Evolutionary conservation across 2,329 filamentous ascomycete genomes (phyloP).

Genomic region (Myriosclerotinia scirpicola): DNA sequence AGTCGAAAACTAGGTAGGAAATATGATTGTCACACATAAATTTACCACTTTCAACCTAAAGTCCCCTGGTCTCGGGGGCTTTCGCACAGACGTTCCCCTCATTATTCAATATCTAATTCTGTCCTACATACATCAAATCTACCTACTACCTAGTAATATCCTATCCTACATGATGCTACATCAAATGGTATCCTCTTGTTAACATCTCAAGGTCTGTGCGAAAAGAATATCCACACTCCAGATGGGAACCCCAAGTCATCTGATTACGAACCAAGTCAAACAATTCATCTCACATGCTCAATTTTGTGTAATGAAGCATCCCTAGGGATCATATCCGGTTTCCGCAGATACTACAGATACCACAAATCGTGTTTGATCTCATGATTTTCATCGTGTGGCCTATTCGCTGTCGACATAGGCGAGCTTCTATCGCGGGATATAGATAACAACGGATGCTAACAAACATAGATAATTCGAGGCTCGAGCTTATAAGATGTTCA

Average conservation of each 20-base stretch:
- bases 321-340: background rate
- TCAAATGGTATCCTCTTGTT: constrained; percentile 3
- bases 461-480: too few relatives aligned
- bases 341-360: background rate
- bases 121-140: background rate
- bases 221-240: background rate
- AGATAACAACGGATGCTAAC: background rate
- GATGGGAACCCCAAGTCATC: background rate
- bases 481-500: background rate
- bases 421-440: background rate
- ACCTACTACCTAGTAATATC: too few relatives aligned
- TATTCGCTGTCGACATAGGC: background rate
- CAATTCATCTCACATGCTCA: background rate
- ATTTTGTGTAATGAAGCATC: background rate
- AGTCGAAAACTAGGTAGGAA: constrained; percentile 8
- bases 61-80: constrained; percentile 7
- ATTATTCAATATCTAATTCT: background rate
- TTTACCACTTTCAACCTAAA: background rate
- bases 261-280: constrained; percentile 7
- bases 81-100: constrained; percentile 10
- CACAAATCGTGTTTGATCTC: too few relatives aligned
- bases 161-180: too few relatives aligned
- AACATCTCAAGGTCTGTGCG: constrained; percentile 17
- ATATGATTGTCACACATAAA: background rate
- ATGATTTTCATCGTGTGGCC: background rate